Evolutionary conservation across 108 stramenopile genomes (phyloP).

Genomic region (Nitzschia palea): DNA sequence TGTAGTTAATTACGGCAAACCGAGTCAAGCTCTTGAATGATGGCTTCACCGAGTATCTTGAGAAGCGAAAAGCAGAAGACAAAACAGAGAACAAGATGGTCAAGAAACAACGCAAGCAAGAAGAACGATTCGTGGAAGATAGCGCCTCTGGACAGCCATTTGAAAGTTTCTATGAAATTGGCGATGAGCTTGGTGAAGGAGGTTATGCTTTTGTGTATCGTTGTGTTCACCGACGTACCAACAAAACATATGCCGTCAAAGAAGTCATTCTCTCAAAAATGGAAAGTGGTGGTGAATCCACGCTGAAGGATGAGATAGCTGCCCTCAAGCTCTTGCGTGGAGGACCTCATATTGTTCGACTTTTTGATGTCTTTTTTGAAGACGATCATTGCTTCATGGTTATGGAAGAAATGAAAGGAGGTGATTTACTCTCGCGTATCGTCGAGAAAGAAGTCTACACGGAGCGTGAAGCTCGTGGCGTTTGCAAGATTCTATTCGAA

Average conservation of each 20-base stretch:
- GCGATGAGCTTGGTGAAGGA: conserved; percentile 67
- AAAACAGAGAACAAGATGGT: conserved; percentile 20
- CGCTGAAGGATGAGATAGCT: conserved; percentile 64
- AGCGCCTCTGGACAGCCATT: conserved; percentile 42
- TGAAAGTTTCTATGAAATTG: conserved; percentile 45
- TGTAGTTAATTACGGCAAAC: conserved; percentile 35
- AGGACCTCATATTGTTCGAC: conserved; percentile 71
- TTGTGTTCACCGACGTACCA: conserved; percentile 48
- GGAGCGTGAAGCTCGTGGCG: conserved; percentile 89
- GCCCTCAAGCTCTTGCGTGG: conserved; percentile 60
- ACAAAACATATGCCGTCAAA: conserved; percentile 59
- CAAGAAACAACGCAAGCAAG: conserved; percentile 21
- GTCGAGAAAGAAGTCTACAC: conserved; percentile 88
- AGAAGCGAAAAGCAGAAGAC: conserved; percentile 37
- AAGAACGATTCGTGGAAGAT: conserved; percentile 35
- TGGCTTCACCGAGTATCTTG: conserved; percentile 33
- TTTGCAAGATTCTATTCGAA: conserved; percentile 76
- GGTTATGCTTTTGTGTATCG: conserved; percentile 67
- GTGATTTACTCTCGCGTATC: conserved; percentile 92
- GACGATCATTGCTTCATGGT: conserved; percentile 62
- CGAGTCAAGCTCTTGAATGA: conserved; percentile 41
- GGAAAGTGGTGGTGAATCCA: conserved; percentile 34
- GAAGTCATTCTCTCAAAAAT: conserved; percentile 54
- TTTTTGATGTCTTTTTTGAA: conserved; percentile 68
- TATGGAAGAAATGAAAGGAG: conserved; percentile 77